phyloP scores from a whole-genome alignment of 2,329 filamentous ascomycete species.

The Penicillium nordicum region DNA sequence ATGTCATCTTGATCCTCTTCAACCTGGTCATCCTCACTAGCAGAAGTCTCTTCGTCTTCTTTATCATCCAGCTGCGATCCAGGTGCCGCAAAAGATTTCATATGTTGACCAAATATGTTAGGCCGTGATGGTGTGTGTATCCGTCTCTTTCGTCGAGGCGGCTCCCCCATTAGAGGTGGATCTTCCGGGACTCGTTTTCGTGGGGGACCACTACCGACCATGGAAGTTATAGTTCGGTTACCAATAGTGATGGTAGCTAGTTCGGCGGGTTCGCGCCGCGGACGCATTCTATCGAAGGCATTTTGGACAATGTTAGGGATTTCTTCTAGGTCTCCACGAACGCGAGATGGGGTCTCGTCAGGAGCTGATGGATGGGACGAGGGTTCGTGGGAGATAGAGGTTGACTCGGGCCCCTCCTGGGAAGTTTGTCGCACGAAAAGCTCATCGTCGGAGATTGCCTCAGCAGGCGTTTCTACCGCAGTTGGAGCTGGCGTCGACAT shows the following conservation, averaged over 20 bases:
- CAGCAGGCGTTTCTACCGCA: conserved; percentile 4
- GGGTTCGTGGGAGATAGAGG: conserved; percentile 9
- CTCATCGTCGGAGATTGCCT: neutral
- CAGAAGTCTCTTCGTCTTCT: conserved; percentile 17
- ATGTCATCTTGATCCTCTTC: conserved; percentile 7
- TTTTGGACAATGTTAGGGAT: conserved; percentile 53
- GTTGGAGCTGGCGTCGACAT: neutral
- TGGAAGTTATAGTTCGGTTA: conserved; percentile 61
- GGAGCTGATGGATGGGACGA: conserved; percentile 11
- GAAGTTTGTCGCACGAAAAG: neutral
- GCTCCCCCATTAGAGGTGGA: conserved; percentile 16
- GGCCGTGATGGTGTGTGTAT: conserved; percentile 38
- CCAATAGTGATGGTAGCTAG: conserved; percentile 74
- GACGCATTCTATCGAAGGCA: conserved; percentile 63
- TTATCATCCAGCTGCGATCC: conserved; percentile 42
- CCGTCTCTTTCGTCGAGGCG: conserved; percentile 38
- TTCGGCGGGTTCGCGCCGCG: conserved; percentile 60
- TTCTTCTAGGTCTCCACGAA: conserved; percentile 17
- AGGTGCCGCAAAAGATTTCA: conserved; percentile 55
- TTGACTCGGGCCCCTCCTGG: conserved; percentile 9
- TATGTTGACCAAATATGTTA: conserved; percentile 44
- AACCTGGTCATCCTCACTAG: conserved; percentile 10
- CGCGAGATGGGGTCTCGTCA: conserved; percentile 2
- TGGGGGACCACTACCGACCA: conserved; percentile 56
- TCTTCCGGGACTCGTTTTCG: conserved; percentile 34